phyloP scores from a whole-genome alignment of 1,284 basidiomycete genomes.

The Heterobasidion occidentale region DNA sequence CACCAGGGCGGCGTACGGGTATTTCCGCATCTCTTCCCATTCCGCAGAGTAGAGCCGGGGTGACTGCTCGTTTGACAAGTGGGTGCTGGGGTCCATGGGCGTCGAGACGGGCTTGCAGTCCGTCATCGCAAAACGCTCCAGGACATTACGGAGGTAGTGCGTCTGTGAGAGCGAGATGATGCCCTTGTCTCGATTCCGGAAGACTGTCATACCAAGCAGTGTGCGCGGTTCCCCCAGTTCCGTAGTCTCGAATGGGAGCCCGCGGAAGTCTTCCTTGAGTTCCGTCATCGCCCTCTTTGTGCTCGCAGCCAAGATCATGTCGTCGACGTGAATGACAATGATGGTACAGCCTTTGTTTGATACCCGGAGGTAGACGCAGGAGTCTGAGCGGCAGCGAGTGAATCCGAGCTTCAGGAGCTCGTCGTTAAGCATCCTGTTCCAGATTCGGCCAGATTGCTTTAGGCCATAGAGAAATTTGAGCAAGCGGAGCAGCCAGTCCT shows the following conservation, averaged over 20 bases:
- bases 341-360: constrained; percentile 6
- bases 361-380: constrained; percentile 10
- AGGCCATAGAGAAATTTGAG: constrained; percentile 18
- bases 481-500: constrained; percentile 2
- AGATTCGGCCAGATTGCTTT: constrained; percentile 19
- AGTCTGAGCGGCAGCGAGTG: constrained; percentile 8
- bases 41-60: no score
- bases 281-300: not conserved
- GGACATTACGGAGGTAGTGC: not conserved
- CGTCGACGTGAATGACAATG: constrained; percentile 17
- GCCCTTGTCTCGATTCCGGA: not conserved
- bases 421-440: constrained; percentile 11
- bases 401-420: constrained; percentile 6
- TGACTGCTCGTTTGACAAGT: not conserved
- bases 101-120: not conserved
- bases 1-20: not conserved
- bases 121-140: not conserved
- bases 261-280: not conserved
- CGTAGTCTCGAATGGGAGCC: not conserved
- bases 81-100: not conserved
- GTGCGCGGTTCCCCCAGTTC: not conserved
- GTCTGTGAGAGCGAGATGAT: not conserved
- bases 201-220: not conserved
- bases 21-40: not conserved
- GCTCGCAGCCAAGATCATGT: constrained; percentile 9